Conservation (phyloP, 257 asterid genomes). For the Solanum dulcamara region DNA sequence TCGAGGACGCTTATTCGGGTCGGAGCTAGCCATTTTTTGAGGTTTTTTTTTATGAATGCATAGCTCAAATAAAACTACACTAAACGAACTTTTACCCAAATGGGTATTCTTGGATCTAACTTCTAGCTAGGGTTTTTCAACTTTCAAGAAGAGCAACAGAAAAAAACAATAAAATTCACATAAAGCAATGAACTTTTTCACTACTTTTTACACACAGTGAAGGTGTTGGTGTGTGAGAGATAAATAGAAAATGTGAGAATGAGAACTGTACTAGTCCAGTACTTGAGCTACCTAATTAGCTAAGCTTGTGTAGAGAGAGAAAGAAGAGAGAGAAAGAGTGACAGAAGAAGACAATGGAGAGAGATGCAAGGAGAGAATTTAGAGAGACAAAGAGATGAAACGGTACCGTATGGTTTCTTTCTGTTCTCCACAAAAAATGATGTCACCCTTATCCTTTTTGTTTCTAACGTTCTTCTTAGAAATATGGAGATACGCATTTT, state of each 20-base stretch:
- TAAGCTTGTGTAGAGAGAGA: neutral
- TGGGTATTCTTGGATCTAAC: conserved; percentile 27
- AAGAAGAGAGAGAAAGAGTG: neutral
- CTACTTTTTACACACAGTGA: neutral
- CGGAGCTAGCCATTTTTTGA: conserved; percentile 80
- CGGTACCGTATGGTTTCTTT: neutral
- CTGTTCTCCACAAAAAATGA: neutral
- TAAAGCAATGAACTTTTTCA: neutral
- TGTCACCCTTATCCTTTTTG: neutral
- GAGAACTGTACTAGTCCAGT: neutral
- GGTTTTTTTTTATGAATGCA: conserved; percentile 17
- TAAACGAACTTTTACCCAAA: neutral
- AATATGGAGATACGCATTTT: no score
- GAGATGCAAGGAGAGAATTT: neutral
- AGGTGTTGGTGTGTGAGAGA: conserved; percentile 1
- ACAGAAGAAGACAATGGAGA: conserved; percentile 4
- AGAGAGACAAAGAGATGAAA: neutral
- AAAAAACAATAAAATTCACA: neutral
- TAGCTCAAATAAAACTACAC: neutral
- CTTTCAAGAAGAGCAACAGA: neutral
- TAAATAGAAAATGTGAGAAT: neutral
- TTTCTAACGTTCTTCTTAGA: neutral
- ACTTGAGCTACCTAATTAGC: neutral
- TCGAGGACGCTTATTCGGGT: conserved; percentile 50
- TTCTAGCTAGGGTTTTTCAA: conserved; percentile 23